These are phyloP conservation scores for Fusarium lyarnte DNA, from an alignment of 2,329 filamentous ascomycete genomes.

Conservation along the genomic window DNA sequence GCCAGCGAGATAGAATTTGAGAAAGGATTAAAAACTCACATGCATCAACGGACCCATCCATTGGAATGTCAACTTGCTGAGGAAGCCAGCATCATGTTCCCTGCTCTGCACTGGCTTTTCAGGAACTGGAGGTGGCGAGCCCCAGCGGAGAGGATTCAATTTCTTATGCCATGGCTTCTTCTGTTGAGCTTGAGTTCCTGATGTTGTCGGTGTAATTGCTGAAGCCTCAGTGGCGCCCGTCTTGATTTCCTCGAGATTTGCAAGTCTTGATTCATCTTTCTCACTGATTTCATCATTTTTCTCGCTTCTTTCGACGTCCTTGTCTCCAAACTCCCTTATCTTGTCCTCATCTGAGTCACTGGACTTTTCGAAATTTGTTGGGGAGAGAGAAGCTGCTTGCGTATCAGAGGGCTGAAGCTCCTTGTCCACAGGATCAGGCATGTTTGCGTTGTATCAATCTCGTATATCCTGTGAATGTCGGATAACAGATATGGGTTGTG, in stretches of 20 bases:
- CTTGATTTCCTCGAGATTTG: constrained; percentile 48
- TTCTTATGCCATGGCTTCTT: constrained; percentile 72
- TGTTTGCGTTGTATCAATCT: constrained; percentile 20
- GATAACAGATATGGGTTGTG: neutral
- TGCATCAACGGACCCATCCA: constrained; percentile 93
- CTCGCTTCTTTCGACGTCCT: constrained; percentile 19
- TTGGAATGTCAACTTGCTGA: constrained; percentile 82
- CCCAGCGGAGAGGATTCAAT: constrained; percentile 70
- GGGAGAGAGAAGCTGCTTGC: constrained; percentile 43
- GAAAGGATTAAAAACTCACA: constrained; percentile 56
- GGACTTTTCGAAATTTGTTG: constrained; percentile 31
- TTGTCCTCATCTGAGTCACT: constrained; percentile 33
- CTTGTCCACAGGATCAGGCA: constrained; percentile 44
- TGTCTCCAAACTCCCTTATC: constrained; percentile 27
- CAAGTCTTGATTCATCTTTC: constrained; percentile 20
- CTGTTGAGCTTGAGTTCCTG: constrained; percentile 45
- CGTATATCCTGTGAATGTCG: neutral
- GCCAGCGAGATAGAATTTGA: neutral
- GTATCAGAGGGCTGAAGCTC: constrained; percentile 44
- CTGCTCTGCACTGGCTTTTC: constrained; percentile 64
- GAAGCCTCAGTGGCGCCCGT: constrained; percentile 67
- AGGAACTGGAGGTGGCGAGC: constrained; percentile 64
- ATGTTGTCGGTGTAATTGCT: constrained; percentile 59
- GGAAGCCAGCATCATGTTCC: constrained; percentile 77
- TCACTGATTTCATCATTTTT: neutral